phyloP scores from a whole-genome alignment of 495 filamentous ascomycete species.

The Aspergillus egyptiacus region DNA sequence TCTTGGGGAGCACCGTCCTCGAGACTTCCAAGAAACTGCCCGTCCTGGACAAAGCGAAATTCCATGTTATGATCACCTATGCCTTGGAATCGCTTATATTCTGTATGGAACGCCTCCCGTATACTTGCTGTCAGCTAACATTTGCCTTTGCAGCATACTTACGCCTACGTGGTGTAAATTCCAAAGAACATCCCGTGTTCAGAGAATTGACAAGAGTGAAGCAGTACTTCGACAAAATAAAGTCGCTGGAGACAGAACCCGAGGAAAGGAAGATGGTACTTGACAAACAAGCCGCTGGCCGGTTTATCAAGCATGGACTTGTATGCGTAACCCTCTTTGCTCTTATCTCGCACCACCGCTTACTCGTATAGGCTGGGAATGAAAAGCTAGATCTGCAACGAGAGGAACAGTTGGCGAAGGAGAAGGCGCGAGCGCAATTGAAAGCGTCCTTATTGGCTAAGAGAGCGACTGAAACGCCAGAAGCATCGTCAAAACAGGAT shows the following conservation, averaged over 20 bases:
- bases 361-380: constrained; percentile 50
- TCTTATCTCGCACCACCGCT: not conserved
- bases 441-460: constrained; percentile 43
- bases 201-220: constrained; percentile 76
- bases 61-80: constrained; percentile 78
- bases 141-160: constrained; percentile 57
- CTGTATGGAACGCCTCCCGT: constrained; percentile 49
- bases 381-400: constrained; percentile 52
- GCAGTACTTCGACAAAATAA: constrained; percentile 92
- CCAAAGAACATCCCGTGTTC: constrained; percentile 79
- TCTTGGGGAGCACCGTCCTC: constrained; percentile 56
- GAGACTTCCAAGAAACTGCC: constrained; percentile 72
- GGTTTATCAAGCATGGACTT: constrained; percentile 76
- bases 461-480: constrained; percentile 20
- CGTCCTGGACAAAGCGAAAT: constrained; percentile 87
- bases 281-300: constrained; percentile 71
- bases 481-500: constrained; percentile 15
- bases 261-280: constrained; percentile 55
- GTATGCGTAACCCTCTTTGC: constrained; percentile 29
- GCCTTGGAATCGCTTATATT: constrained; percentile 89
- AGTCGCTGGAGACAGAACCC: constrained; percentile 50
- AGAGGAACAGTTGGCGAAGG: constrained; percentile 48
- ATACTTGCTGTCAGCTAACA: not conserved
- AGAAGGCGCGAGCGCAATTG: constrained; percentile 45
- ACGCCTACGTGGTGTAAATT: constrained; percentile 69